Evolutionary conservation across 768 basidiomycete genomes (phyloP).

Genomic region (Termitomyces sp.): DNA sequence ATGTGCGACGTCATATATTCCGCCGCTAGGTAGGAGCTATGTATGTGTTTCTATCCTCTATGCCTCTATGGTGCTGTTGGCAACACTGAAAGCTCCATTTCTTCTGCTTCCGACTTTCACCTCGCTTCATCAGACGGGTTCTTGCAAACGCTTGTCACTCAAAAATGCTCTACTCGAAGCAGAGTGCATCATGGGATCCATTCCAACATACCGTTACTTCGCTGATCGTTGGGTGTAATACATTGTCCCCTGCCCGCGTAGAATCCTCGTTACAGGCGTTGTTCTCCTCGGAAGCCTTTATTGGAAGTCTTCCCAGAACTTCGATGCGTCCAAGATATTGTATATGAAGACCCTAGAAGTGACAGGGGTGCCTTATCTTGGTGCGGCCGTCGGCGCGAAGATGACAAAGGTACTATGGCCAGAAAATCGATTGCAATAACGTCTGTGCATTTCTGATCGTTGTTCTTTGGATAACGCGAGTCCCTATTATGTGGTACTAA

Average conservation of each 20-base stretch:
- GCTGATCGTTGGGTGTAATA: neutral
- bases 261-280: neutral
- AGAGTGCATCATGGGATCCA: neutral
- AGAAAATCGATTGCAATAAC: neutral
- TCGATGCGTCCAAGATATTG: neutral
- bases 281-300: neutral
- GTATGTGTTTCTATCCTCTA: neutral
- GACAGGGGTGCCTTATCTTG: slow-evolving; percentile 4
- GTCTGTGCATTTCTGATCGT: neutral
- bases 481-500: neutral
- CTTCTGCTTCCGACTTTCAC: neutral
- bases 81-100: neutral
- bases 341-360: neutral
- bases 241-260: neutral
- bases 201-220: neutral
- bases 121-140: neutral
- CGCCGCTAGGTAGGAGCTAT: neutral
- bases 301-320: neutral
- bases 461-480: neutral
- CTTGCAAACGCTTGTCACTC: neutral
- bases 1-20: too few relatives aligned
- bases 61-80: neutral
- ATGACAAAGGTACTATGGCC: neutral
- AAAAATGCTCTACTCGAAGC: too few relatives aligned
- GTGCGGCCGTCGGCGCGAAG: neutral